phyloP scores from a whole-genome alignment of 2,329 filamentous ascomycete genomes.

The Emergomyces orientalis region DNA sequence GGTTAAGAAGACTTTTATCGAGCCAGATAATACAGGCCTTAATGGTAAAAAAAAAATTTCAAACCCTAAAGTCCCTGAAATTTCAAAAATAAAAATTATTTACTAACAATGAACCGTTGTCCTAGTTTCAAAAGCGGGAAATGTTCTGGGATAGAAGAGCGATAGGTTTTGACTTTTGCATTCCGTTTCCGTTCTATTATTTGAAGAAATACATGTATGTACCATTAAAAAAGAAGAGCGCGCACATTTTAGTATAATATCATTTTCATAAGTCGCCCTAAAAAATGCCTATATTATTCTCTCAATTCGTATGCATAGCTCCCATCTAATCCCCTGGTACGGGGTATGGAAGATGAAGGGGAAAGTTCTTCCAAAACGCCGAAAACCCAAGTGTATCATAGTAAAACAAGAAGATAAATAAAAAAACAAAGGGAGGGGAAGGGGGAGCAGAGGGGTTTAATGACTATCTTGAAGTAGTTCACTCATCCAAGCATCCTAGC shows the following conservation, averaged over 20 bases:
- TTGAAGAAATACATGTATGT: background rate
- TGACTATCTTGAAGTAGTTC: background rate
- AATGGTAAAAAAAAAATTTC: slow-evolving; percentile 54
- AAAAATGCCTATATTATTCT: background rate
- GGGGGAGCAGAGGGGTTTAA: no score
- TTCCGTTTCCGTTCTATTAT: background rate
- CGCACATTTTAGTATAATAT: background rate
- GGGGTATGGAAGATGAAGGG: background rate
- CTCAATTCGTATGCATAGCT: background rate
- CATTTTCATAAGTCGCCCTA: background rate
- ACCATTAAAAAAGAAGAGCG: background rate
- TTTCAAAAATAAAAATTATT: background rate
- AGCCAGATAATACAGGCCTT: slow-evolving; percentile 80
- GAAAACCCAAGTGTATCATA: slow-evolving; percentile 4
- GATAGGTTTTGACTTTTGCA: background rate
- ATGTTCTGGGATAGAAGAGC: slow-evolving; percentile 35
- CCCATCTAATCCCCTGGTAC: background rate
- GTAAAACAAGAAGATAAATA: slow-evolving; percentile 1
- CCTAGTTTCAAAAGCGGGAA: slow-evolving; percentile 42
- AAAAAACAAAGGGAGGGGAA: background rate
- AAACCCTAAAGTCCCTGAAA: background rate
- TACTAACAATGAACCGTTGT: slow-evolving; percentile 1
- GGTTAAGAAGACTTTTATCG: slow-evolving; percentile 70
- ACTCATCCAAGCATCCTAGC: background rate
- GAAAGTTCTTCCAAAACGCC: background rate